A percentile compares a stretch with the other conserved stretches of the same genome.
Evolutionary conservation across 495 filamentous ascomycete species (phyloP).

Genomic region (Venustampulla echinocandica): DNA sequence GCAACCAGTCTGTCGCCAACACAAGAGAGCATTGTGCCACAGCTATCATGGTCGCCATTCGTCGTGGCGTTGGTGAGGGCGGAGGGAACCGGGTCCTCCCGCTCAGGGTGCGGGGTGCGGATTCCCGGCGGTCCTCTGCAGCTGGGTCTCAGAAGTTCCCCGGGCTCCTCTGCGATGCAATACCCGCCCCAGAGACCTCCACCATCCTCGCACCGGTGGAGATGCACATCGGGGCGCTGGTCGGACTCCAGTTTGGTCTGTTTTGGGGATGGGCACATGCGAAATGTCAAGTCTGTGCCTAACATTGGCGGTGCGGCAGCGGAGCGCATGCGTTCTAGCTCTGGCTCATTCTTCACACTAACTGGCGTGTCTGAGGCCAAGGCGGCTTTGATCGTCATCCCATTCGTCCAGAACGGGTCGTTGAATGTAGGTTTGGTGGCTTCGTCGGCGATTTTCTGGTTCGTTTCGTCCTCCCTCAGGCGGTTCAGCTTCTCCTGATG

Average conservation of each 20-base stretch:
- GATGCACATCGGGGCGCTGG: conserved; percentile 40
- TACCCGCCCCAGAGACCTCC: conserved; percentile 65
- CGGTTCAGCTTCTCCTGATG: conserved; percentile 30
- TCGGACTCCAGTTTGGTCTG: conserved; percentile 68
- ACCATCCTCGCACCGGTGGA: conserved; percentile 36
- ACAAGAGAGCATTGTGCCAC: conserved; percentile 37
- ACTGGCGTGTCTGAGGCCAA: conserved; percentile 35
- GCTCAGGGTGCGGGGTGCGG: conserved; percentile 18
- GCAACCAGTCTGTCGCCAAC: conserved; percentile 40
- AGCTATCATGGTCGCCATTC: neutral
- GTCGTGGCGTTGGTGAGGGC: conserved; percentile 9
- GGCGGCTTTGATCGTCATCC: conserved; percentile 22
- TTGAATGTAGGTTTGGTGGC: conserved; percentile 26
- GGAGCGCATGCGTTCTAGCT: conserved; percentile 39
- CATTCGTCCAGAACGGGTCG: conserved; percentile 30
- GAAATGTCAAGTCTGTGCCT: conserved; percentile 65
- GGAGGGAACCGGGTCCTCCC: conserved; percentile 22
- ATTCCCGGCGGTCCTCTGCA: conserved; percentile 21
- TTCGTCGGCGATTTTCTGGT: conserved; percentile 22
- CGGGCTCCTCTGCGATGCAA: conserved; percentile 35
- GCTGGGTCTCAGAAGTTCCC: conserved; percentile 30
- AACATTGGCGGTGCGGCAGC: conserved; percentile 72
- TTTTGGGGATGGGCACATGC: conserved; percentile 67
- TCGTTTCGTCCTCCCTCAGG: conserved; percentile 26
- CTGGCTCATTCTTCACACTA: conserved; percentile 28